Base-by-base conservation (phyloP, 2,329 filamentous ascomycete genomes). In the Elsinoe fawcettii region DNA sequence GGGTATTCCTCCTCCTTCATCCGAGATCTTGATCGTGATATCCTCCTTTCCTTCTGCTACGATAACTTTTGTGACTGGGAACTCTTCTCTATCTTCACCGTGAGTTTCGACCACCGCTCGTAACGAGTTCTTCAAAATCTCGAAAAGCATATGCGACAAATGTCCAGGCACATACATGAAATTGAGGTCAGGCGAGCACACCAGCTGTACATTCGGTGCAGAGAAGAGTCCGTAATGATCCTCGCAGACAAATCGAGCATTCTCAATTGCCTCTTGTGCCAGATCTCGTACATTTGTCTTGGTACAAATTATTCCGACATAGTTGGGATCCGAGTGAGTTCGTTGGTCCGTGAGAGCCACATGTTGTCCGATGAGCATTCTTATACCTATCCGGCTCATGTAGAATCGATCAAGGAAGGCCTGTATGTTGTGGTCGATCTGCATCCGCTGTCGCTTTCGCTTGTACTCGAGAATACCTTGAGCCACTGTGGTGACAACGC, bases 91-190 rank as follows among this genome's bases (percentile, higher is more conserved):
- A 67, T 97, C 93, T 70, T 90, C 86, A 11, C 93, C 93, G 69
- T 97, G 90, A 14, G 85, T 88, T 75, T 99, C 93, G 58, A 99
- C 93, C 37, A 99, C 93, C 55, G 93, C 93, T 70, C 93, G 88
- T 64, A 99, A 80, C 57, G 91, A 96, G 79, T 99, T 99, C 77
- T 99, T 99, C 70, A 99, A 79, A 1, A 93, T 99, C 76, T 99
- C 93, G 73, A 99, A 99, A 54, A 99, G 86, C 93, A 99, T 99
- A 75, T 99, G 93, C 64, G 90, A 96, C 72, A 99, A 72, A 74
- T 99, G 93, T n/a, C 93, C 93, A 0, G 93, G 93, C 56, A 99
- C 93, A 70, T 99, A 99, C 93, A 99, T 99, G 76, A 99, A 99
- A 77, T 95, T 87, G 67, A 99, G 80, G 71, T 95, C 85, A 16